Evolutionary conservation across 192 early-diverging fungal genomes (phyloP).

Genomic region (Phycomyces blakesleeanus): DNA sequence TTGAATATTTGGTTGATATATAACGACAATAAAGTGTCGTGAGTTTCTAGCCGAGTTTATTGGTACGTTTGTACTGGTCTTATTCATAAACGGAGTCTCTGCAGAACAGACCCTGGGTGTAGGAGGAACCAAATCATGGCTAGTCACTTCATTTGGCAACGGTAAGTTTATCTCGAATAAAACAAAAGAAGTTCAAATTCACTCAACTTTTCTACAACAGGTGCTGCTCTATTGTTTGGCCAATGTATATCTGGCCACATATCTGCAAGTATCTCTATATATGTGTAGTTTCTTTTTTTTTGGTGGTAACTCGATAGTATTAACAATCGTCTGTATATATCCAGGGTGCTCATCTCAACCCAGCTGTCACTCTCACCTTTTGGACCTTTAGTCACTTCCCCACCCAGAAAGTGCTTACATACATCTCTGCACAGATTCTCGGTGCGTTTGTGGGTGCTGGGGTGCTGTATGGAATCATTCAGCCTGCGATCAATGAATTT

Average conservation of each 20-base stretch:
- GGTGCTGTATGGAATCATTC: constrained; percentile 59
- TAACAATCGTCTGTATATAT: no score
- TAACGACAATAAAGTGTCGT: no score
- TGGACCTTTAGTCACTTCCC: constrained; percentile 65
- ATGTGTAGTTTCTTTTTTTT: no score
- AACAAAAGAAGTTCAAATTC: no score
- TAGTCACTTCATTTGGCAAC: constrained; percentile 25
- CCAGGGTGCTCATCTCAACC: constrained; percentile 77
- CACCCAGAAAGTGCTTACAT: constrained; percentile 62
- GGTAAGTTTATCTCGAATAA: constrained; percentile 2
- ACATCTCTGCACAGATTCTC: constrained; percentile 62
- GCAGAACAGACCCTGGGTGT: constrained; percentile 38
- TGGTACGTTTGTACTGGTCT: constrained; percentile 64
- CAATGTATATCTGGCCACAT: constrained; percentile 38
- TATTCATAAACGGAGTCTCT: constrained; percentile 65
- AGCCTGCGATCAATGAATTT: constrained; percentile 52
- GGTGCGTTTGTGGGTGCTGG: constrained; percentile 71
- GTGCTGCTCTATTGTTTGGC: no score
- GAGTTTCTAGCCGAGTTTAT: constrained; percentile 74
- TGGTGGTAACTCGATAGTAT: no score
- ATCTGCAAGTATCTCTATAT: constrained; percentile 45
- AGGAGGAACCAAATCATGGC: constrained; percentile 38
- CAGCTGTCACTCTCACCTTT: constrained; percentile 67
- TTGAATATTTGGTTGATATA: no score
- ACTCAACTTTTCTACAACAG: no score